A percentile compares a stretch with the other conserved stretches of the same genome.
Conservation (phyloP, 441 rosid species). For the Gossypium gossypioides region DNA sequence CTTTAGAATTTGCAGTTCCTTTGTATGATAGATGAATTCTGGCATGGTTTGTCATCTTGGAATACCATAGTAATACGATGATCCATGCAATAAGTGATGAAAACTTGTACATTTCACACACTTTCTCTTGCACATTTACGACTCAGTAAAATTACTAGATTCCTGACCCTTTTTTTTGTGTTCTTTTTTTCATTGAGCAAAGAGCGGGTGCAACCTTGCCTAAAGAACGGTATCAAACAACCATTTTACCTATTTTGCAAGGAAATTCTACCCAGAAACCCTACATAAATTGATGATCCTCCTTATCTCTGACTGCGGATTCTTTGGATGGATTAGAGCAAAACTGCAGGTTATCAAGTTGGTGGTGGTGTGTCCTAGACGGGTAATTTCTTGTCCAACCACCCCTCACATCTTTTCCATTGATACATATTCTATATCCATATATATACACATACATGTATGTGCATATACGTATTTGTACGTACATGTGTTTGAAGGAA, state of each 20-base stretch:
- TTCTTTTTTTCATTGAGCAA: too few relatives aligned
- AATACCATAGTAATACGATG: not conserved
- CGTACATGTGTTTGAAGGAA: not conserved
- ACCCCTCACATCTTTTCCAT: not conserved
- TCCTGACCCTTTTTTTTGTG: slow-evolving; percentile 4
- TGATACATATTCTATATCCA: not conserved
- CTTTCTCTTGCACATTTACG: not conserved
- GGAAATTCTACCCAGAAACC: slow-evolving; percentile 70
- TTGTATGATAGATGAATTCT: not conserved
- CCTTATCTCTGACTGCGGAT: slow-evolving; percentile 41
- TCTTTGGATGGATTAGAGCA: slow-evolving; percentile 38
- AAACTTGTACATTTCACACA: too few relatives aligned
- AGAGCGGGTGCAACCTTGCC: too few relatives aligned
- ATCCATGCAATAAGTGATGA: too few relatives aligned
- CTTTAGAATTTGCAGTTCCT: not conserved
- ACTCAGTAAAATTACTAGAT: not conserved
- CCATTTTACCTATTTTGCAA: slow-evolving; percentile 33
- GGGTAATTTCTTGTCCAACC: not conserved
- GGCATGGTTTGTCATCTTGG: not conserved
- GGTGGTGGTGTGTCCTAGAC: not conserved
- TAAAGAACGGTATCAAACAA: too few relatives aligned
- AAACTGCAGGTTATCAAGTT: slow-evolving; percentile 23
- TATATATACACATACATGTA: not conserved
- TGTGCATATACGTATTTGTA: not conserved
- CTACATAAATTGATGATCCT: slow-evolving; percentile 54